A percentile compares a stretch with the other conserved stretches of the same genome.
phyloP scores from a whole-genome alignment of 2,329 filamentous ascomycete species.

The Aureobasidium pullulans region DNA sequence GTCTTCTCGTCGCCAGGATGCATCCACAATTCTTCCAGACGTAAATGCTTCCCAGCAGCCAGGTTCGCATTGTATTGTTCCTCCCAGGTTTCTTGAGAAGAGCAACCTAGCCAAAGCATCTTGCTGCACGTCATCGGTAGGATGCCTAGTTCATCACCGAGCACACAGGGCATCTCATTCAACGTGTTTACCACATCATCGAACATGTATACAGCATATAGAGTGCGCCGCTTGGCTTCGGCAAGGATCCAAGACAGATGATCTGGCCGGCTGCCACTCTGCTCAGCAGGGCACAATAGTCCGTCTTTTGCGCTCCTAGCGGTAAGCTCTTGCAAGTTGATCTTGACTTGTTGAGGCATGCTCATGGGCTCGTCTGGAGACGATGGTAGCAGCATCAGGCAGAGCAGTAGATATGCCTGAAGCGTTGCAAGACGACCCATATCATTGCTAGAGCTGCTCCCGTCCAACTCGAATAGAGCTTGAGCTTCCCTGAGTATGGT shows the following conservation, averaged over 20 bases:
- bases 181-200: constrained; percentile 42
- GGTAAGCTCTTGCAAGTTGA: background rate
- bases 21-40: constrained; percentile 12
- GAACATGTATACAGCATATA: constrained; percentile 49
- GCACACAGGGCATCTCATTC: constrained; percentile 39
- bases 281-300: constrained; percentile 39
- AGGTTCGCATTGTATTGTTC: background rate
- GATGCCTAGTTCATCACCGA: constrained; percentile 42
- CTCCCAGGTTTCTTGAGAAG: background rate
- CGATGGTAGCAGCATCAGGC: background rate
- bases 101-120: background rate
- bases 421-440: background rate
- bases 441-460: too few relatives aligned
- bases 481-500: background rate
- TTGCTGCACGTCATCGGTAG: constrained; percentile 29
- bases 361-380: background rate
- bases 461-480: background rate
- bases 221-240: constrained; percentile 45
- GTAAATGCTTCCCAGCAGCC: background rate
- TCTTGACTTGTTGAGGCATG: background rate
- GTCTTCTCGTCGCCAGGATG: constrained; percentile 17
- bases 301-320: constrained; percentile 22
- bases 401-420: background rate
- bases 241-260: constrained; percentile 51
- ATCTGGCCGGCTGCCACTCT: constrained; percentile 31